Evolutionary conservation across 2,329 filamentous ascomycete species (phyloP), one percentile per base, ranked within the genome.

Genomic region (Cytospora mali): DNA sequence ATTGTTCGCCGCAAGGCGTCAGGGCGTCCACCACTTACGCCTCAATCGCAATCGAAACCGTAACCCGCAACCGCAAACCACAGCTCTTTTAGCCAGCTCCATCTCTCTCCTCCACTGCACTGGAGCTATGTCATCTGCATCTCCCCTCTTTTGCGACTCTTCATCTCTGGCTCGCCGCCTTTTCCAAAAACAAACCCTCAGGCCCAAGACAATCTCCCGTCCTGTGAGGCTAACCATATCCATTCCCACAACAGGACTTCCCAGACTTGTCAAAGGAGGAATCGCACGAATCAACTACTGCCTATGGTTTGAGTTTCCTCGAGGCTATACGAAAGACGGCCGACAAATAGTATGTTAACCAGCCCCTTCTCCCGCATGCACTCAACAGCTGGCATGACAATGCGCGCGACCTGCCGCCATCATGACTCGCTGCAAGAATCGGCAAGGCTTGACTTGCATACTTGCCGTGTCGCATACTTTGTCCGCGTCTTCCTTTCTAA

Each of bases 241-340:
- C 52, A 60, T 39, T 49, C 55, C 21, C 50, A 35, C 48, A 42
- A 35, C 65, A 76, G 71, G 75, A 79, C 66, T 83, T 79, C 67
- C 63, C 63, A 27, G 80, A 85, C 66, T 74, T 85, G 29, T 74
- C 77, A 54, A 77, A 82, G 62, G 80, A 80, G 67, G 90, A 93
- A 75, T 87, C 84, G 18, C 75, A 78, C 59, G 87, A 90, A 72
- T 87, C 87, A 18, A 93, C 90, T 3, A 88, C 87, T 16, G 83
- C 87, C 61, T 84, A 87, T 70, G 92, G 92, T 42, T 77, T 91
- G 69, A 84, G 83, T 68, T 90, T 96, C 71, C 78, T 96, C 51
- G 87, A 91, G 59, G 87, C 88, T 71, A 85, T 96, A 71, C 88
- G 88, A 69, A 83, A 85, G 67, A 92, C 91, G 25, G 86, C 87